Conservation (phyloP, 352 stramenopile genomes). For the Phytophthora sansomeana region DNA sequence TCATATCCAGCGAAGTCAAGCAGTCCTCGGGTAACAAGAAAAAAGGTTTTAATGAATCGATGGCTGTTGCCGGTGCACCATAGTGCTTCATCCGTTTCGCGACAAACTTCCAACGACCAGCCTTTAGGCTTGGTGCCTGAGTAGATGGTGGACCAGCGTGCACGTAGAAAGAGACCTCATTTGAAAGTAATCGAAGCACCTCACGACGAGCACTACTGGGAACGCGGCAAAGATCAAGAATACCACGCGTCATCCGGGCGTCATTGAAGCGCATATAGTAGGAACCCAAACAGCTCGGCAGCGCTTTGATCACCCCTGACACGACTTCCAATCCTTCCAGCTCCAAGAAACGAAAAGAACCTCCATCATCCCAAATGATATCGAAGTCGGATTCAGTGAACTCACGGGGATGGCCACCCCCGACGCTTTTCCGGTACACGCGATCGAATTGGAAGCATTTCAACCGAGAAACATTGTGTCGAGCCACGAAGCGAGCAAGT, state of each 20-base stretch:
- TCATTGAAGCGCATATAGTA: conserved; percentile 89
- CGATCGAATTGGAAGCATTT: conserved; percentile 90
- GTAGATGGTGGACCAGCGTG: conserved; percentile 69
- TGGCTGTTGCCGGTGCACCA: conserved; percentile 46
- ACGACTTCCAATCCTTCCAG: conserved; percentile 84
- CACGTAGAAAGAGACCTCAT: conserved; percentile 73
- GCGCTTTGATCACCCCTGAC: conserved; percentile 70
- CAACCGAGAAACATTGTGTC: conserved; percentile 80
- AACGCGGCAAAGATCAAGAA: conserved; percentile 78
- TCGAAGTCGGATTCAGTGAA: conserved; percentile 88
- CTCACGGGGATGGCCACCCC: conserved; percentile 80
- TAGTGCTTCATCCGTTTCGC: conserved; percentile 76
- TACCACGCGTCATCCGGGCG: conserved; percentile 67
- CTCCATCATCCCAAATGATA: conserved; percentile 84
- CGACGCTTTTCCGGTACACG: conserved; percentile 82
- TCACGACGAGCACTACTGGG: conserved; percentile 62
- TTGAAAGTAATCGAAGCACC: conserved; percentile 79
- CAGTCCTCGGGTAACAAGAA: conserved; percentile 76
- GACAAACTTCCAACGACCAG: conserved; percentile 80
- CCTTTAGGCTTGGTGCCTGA: conserved; percentile 62
- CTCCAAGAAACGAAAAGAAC: conserved; percentile 73
- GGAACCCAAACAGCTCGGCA: conserved; percentile 66
- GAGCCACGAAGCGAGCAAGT: conserved; percentile 80
- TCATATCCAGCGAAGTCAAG: conserved; percentile 62
- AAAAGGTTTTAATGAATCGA: conserved; percentile 78